Conservation (phyloP, 1,284 basidiomycete species). For the Cutaneotrichosporon curvatum region DNA sequence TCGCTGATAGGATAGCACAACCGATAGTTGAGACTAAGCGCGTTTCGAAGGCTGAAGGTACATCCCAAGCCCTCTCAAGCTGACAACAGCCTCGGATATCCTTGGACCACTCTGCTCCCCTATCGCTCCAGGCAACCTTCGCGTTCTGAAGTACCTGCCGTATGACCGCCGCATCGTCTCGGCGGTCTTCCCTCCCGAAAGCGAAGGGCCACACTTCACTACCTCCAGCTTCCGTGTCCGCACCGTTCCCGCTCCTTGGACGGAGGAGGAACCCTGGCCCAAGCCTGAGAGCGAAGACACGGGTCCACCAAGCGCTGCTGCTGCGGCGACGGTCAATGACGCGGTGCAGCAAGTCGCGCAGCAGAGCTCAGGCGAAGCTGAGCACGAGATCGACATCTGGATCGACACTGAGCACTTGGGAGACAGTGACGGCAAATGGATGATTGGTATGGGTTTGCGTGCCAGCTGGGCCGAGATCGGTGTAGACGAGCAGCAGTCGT, state of each 20-base stretch:
- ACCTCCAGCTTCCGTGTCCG: conserved; percentile 17
- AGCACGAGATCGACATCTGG: conserved; percentile 23
- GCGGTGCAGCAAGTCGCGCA: conserved; percentile 20
- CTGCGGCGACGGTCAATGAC: background rate
- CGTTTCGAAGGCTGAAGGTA: background rate
- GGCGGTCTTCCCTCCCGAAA: conserved; percentile 13
- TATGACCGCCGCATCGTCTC: conserved; percentile 26
- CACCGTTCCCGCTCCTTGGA: conserved; percentile 32
- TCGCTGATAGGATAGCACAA: too few species aligned
- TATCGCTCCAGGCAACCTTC: background rate
- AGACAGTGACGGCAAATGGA: conserved; percentile 1
- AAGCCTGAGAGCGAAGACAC: background rate
- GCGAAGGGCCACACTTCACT: conserved; percentile 9
- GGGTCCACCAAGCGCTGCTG: background rate
- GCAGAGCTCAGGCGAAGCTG: conserved; percentile 18
- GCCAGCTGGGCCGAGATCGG: conserved; percentile 37
- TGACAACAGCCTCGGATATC: background rate
- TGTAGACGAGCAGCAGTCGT: conserved; percentile 11
- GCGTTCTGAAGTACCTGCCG: conserved; percentile 24
- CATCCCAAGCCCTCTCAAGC: too few species aligned
- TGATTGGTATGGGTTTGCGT: conserved; percentile 32
- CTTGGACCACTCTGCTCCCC: conserved; percentile 1
- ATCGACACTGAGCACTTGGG: conserved; percentile 14
- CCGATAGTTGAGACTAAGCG: background rate
- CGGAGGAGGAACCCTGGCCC: conserved; percentile 29